Evolutionary conservation across 441 rosid genomes (phyloP).

Genomic region (Adansonia madagascariensis): DNA sequence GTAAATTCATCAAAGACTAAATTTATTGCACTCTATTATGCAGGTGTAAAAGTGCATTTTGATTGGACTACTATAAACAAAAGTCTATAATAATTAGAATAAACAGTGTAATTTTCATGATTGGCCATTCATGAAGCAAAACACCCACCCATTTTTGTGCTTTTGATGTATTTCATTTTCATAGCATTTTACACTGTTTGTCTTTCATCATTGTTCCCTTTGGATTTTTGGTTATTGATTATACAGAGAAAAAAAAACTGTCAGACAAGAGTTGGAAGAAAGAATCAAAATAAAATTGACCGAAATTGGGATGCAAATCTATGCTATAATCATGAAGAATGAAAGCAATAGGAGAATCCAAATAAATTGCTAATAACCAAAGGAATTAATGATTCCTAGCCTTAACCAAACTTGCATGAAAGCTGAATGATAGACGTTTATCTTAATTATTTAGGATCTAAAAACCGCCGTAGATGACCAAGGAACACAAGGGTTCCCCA

Average conservation of each 20-base stretch:
- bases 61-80: neutral
- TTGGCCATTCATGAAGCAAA: slow-evolving; percentile 10
- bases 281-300: neutral
- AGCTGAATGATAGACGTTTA: neutral
- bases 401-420: neutral
- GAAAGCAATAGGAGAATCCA: neutral
- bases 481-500: too few relatives aligned
- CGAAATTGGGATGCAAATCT: neutral
- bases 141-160: neutral
- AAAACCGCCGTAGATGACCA: too few relatives aligned
- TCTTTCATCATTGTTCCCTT: slow-evolving; percentile 19
- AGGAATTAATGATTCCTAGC: neutral
- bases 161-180: neutral
- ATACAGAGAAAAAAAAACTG: neutral
- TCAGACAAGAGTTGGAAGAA: neutral
- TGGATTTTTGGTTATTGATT: neutral
- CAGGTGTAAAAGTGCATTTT: neutral
- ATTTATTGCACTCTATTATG: slow-evolving; percentile 22
- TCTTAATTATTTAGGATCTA: too few relatives aligned
- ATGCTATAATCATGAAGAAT: neutral
- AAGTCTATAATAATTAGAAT: neutral
- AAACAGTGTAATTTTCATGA: neutral
- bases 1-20: slow-evolving; percentile 13
- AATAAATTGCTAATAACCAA: neutral
- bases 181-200: neutral